Conservation (phyloP, 1,284 basidiomycete species). For the Hymenochaete sp. region DNA sequence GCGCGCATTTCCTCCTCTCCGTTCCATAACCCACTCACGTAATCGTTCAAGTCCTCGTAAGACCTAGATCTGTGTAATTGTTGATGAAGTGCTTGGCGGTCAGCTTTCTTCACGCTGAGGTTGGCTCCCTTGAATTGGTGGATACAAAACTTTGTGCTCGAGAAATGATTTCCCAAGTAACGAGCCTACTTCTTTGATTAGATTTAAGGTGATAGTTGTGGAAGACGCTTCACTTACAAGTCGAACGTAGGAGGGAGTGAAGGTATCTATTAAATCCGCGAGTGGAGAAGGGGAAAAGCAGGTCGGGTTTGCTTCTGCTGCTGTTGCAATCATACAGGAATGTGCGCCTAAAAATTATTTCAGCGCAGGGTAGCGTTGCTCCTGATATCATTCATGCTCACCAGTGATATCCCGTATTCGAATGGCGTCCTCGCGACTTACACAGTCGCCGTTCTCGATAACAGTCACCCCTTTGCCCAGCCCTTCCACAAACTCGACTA, state of each 20-base stretch:
- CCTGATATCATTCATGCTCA: constrained; percentile 24
- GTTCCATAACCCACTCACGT: constrained; percentile 47
- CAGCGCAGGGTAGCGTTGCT: not conserved
- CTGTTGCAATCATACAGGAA: constrained; percentile 93
- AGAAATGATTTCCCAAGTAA: constrained; percentile 73
- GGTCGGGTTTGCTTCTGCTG: constrained; percentile 87
- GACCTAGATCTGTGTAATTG: constrained; percentile 36
- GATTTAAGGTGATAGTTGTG: too few species aligned
- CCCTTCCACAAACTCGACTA: constrained; percentile 71
- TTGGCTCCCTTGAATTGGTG: constrained; percentile 67
- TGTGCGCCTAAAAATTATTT: constrained; percentile 53
- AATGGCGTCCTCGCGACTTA: constrained; percentile 70
- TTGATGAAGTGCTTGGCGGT: constrained; percentile 50
- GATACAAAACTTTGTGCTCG: constrained; percentile 89
- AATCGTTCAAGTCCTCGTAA: constrained; percentile 50
- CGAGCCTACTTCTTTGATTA: constrained; percentile 33
- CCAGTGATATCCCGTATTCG: constrained; percentile 71
- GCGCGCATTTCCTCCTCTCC: constrained; percentile 54
- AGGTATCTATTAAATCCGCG: constrained; percentile 57
- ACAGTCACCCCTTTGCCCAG: constrained; percentile 73
- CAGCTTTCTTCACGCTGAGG: constrained; percentile 44
- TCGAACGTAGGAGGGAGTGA: constrained; percentile 72
- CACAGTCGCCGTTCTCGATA: constrained; percentile 91
- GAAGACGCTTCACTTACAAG: constrained; percentile 63
- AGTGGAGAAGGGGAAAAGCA: constrained; percentile 72